These are phyloP conservation scores for Coprinopsis cinerea DNA, from an alignment of 768 basidiomycete species.

Conservation along the genomic window DNA sequence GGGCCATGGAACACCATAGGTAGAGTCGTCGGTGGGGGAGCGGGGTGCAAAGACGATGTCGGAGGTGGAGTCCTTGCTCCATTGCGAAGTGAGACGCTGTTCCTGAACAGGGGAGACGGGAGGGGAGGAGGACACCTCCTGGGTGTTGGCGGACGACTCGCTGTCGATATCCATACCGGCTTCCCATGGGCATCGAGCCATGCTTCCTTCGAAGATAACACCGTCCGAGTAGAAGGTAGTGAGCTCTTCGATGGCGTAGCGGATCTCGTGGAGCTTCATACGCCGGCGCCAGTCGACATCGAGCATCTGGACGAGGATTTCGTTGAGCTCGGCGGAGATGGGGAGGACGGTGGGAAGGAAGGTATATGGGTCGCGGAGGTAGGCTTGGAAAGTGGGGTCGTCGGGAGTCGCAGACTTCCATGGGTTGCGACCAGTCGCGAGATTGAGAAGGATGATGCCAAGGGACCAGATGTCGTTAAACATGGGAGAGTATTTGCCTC, in stretches of 20 bases:
- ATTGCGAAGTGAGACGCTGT: slow-evolving; percentile 42
- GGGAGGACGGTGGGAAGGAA: slow-evolving; percentile 89
- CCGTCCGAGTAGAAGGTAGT: slow-evolving; percentile 65
- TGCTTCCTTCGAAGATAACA: slow-evolving; percentile 69
- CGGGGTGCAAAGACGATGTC: slow-evolving; percentile 41
- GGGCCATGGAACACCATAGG: slow-evolving; percentile 37
- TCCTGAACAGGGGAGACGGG: slow-evolving; percentile 28
- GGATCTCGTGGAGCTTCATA: slow-evolving; percentile 45
- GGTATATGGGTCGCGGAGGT: slow-evolving; percentile 68
- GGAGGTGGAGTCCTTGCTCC: slow-evolving; percentile 54
- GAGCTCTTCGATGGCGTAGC: slow-evolving; percentile 47
- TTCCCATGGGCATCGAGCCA: slow-evolving; percentile 73
- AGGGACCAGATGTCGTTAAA: slow-evolving; percentile 97
- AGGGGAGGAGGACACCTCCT: slow-evolving; percentile 26
- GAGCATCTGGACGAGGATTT: slow-evolving; percentile 73
- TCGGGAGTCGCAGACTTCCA: slow-evolving; percentile 90
- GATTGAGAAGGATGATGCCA: slow-evolving; percentile 94
- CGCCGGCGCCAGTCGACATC: slow-evolving; percentile 44
- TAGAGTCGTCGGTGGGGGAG: slow-evolving; percentile 30
- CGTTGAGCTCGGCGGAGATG: slow-evolving; percentile 71
- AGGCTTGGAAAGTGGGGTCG: slow-evolving; percentile 93
- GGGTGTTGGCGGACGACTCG: slow-evolving; percentile 44
- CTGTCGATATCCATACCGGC: slow-evolving; percentile 61
- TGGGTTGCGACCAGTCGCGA: slow-evolving; percentile 94
- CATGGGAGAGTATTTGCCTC: slow-evolving; percentile 77